Evolutionary conservation across 495 filamentous ascomycete genomes (phyloP).

Genomic region (Trichocladium uniseriatum): DNA sequence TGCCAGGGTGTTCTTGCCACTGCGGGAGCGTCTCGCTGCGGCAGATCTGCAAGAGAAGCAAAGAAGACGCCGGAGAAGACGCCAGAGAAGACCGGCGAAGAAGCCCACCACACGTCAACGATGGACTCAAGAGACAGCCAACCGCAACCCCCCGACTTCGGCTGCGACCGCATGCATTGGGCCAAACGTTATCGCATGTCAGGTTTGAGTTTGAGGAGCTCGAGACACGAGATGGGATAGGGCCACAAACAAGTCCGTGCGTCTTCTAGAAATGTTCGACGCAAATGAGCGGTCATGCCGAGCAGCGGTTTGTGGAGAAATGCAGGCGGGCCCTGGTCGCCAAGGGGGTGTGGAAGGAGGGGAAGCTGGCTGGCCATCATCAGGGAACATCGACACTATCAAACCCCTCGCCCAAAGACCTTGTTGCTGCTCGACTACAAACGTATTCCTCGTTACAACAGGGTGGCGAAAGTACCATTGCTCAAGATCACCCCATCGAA

Average conservation of each 20-base stretch:
- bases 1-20: constrained; percentile 8
- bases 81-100: constrained; percentile 18
- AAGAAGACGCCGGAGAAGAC: too few species aligned
- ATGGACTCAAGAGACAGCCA: too few species aligned
- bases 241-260: constrained; percentile 20
- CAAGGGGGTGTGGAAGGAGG: constrained; percentile 11
- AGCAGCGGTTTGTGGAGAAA: constrained; percentile 18
- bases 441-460: too few species aligned
- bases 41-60: constrained; percentile 26
- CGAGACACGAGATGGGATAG: neutral
- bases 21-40: constrained; percentile 6
- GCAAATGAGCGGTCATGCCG: constrained; percentile 21
- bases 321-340: constrained; percentile 11
- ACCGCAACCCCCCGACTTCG: constrained; percentile 2
- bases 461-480: too few species aligned
- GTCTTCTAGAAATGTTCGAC: constrained; percentile 32
- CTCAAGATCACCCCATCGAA: too few species aligned
- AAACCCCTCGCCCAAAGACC: too few species aligned
- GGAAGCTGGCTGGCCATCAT: constrained; percentile 7
- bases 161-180: neutral
- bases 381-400: too few species aligned
- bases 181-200: neutral
- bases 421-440: too few species aligned
- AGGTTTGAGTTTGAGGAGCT: too few species aligned
- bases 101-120: constrained; percentile 12